phyloP scores from a whole-genome alignment of 2,329 filamentous ascomycete genomes.

The Sporothrix globosa region DNA sequence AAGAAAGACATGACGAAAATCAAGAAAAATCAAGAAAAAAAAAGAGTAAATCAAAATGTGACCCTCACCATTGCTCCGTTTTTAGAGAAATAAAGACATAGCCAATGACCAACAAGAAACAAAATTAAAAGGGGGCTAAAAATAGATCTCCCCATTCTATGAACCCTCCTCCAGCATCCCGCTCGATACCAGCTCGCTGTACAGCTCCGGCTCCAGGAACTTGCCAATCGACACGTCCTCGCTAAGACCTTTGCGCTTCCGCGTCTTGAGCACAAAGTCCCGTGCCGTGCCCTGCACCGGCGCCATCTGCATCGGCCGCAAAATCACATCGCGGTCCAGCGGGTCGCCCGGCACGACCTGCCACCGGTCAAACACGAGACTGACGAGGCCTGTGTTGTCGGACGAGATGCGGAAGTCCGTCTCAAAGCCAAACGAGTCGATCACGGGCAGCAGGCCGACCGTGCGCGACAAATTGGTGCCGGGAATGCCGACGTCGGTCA shows the following conservation, averaged over 20 bases:
- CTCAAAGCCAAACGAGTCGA: slow-evolving; percentile 97
- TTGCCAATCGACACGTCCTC: slow-evolving; percentile 96
- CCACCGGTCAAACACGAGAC: slow-evolving; percentile 94
- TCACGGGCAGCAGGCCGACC: slow-evolving; percentile 87
- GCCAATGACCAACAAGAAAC: neutral
- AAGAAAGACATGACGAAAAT: neutral
- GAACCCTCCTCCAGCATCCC: slow-evolving; percentile 70
- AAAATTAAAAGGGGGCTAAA: neutral
- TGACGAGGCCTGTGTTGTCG: slow-evolving; percentile 87
- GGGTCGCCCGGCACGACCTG: slow-evolving; percentile 94
- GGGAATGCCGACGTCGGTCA: slow-evolving; percentile 91
- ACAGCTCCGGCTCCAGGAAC: slow-evolving; percentile 93
- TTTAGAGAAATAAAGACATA: slow-evolving; percentile 3
- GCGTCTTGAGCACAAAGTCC: slow-evolving; percentile 96
- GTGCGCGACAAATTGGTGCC: slow-evolving; percentile 94
- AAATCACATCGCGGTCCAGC: slow-evolving; percentile 80
- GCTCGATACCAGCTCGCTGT: slow-evolving; percentile 83
- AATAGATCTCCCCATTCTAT: slow-evolving; percentile 17
- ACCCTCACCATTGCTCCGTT: slow-evolving; percentile 24
- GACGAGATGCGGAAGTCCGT: slow-evolving; percentile 96
- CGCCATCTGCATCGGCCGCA: slow-evolving; percentile 84
- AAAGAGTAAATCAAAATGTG: neutral
- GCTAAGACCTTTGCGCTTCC: slow-evolving; percentile 87
- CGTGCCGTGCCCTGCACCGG: slow-evolving; percentile 85
- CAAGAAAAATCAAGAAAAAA: slow-evolving; percentile 15